phyloP scores from a whole-genome alignment of 768 basidiomycete genomes.

The Psilocybe sp. region DNA sequence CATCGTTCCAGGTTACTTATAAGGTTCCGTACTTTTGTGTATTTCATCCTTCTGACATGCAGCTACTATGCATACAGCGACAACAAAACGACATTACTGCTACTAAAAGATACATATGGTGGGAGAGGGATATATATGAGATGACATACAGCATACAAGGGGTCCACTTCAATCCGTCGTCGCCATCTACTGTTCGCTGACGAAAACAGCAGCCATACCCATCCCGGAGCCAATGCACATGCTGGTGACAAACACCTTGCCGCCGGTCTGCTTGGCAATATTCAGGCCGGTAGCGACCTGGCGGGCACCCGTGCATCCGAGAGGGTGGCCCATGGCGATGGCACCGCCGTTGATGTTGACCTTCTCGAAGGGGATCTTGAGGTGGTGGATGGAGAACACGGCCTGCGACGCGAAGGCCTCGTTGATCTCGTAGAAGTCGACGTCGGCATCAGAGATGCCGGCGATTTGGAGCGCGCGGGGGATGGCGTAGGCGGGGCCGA shows the following conservation, averaged over 20 bases:
- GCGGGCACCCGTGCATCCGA: slow-evolving; percentile 83
- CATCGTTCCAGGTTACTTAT: too few relatives aligned
- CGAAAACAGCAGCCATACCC: slow-evolving; percentile 88
- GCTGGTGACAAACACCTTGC: slow-evolving; percentile 79
- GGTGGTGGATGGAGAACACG: slow-evolving; percentile 64
- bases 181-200: slow-evolving; percentile 65
- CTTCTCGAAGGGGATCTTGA: slow-evolving; percentile 72
- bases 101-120: too few relatives aligned
- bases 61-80: too few relatives aligned
- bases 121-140: too few relatives aligned
- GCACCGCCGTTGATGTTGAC: slow-evolving; percentile 89
- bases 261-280: slow-evolving; percentile 74
- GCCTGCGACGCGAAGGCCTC: slow-evolving; percentile 89
- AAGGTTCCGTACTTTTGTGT: too few relatives aligned
- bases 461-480: slow-evolving; percentile 67
- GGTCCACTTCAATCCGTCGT: neutral
- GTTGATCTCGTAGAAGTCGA: slow-evolving; percentile 92
- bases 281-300: slow-evolving; percentile 85
- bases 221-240: slow-evolving; percentile 93
- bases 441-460: slow-evolving; percentile 63
- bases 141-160: too few relatives aligned
- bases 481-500: slow-evolving; percentile 88
- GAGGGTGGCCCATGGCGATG: slow-evolving; percentile 86
- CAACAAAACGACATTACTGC: too few relatives aligned
- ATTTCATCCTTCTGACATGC: too few relatives aligned